These are phyloP conservation scores for Sugiyamaella xylanicola DNA, from an alignment of 1,139 yeast species.

Conservation along the genomic window DNA sequence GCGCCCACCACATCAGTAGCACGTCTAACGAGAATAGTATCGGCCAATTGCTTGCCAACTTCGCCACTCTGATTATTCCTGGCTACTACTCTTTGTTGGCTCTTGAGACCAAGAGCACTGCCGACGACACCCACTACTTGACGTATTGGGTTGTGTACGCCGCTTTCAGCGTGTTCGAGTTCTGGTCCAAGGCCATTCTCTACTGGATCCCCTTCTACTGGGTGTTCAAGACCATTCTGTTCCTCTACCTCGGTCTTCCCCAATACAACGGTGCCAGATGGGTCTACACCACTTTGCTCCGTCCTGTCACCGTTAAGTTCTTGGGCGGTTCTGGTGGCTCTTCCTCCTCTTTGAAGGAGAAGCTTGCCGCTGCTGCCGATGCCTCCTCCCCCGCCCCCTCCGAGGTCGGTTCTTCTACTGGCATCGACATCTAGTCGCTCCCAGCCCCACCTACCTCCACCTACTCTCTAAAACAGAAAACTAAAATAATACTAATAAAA, in stretches of 20 bases:
- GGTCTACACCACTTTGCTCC: constrained; percentile 64
- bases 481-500: no score
- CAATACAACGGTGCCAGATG: constrained; percentile 79
- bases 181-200: constrained; percentile 90
- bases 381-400: constrained; percentile 25
- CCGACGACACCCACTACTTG: constrained; percentile 83
- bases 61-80: constrained; percentile 89
- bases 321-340: constrained; percentile 40
- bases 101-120: constrained; percentile 64
- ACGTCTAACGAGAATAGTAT: constrained; percentile 40
- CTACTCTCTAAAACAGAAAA: neutral
- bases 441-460: neutral
- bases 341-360: constrained; percentile 40
- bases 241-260: constrained; percentile 88
- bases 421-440: constrained; percentile 33
- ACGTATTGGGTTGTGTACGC: constrained; percentile 98
- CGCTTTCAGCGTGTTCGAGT: constrained; percentile 83
- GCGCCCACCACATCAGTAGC: neutral
- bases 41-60: constrained; percentile 89
- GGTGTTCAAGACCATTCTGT: constrained; percentile 85
- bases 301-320: constrained; percentile 71
- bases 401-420: constrained; percentile 34
- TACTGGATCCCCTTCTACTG: constrained; percentile 97
- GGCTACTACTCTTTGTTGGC: constrained; percentile 88
- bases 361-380: constrained; percentile 37